Conservation (phyloP, 495 filamentous ascomycete species). For the Hypoxylon perforatum region DNA sequence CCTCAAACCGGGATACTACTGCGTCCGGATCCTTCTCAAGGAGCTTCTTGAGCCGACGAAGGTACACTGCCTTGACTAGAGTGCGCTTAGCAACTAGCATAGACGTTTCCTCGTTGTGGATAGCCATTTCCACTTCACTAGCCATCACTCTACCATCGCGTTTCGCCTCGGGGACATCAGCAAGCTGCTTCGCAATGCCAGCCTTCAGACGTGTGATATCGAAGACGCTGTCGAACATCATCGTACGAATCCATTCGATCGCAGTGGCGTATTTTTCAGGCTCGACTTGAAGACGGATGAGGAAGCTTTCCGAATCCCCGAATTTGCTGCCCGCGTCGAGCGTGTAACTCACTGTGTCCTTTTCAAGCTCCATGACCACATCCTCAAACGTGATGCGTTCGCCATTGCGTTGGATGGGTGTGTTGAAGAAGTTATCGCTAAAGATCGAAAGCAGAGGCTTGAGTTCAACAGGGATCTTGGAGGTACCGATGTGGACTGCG, state of each 20-base stretch:
- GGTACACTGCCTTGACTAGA: slow-evolving; percentile 87
- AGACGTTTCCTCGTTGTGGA: slow-evolving; percentile 78
- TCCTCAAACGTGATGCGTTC: slow-evolving; percentile 87
- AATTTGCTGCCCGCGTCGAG: slow-evolving; percentile 73
- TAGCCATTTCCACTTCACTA: slow-evolving; percentile 79
- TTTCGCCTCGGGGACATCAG: slow-evolving; percentile 94
- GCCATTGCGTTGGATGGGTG: slow-evolving; percentile 82
- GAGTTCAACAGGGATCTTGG: slow-evolving; percentile 73
- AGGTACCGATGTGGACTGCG: slow-evolving; percentile 79
- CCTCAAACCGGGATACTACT: slow-evolving; percentile 79
- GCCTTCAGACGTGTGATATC: slow-evolving; percentile 82
- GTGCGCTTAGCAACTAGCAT: slow-evolving; percentile 81
- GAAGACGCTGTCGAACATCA: slow-evolving; percentile 89
- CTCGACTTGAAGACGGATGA: slow-evolving; percentile 86
- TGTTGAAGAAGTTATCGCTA: slow-evolving; percentile 92
- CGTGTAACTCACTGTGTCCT: slow-evolving; percentile 85
- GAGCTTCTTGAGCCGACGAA: slow-evolving; percentile 82
- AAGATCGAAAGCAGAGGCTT: slow-evolving; percentile 88
- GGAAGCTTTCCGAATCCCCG: slow-evolving; percentile 81
- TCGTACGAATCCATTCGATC: slow-evolving; percentile 85
- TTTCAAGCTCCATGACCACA: slow-evolving; percentile 87
- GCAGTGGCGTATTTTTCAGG: slow-evolving; percentile 84
- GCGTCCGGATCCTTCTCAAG: slow-evolving; percentile 76
- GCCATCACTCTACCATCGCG: slow-evolving; percentile 84
- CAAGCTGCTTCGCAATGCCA: slow-evolving; percentile 85